Base-by-base conservation (phyloP, 257 asterid genomes). In the Nicotiana knightiana region DNA sequence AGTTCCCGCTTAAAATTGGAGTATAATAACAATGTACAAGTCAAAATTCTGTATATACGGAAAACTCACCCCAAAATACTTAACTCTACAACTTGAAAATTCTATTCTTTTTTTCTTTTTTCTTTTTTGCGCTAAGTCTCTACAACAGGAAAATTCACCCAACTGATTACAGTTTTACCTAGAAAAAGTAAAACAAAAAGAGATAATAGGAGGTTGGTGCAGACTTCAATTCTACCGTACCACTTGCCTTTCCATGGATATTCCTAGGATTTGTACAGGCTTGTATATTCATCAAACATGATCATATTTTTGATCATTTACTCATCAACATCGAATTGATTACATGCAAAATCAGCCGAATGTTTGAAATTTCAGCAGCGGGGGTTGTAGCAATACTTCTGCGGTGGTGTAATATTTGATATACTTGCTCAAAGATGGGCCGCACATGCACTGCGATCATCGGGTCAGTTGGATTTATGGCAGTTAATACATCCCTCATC, bases 391-490 rank as follows among this genome's bases (percentile, higher is more conserved):
- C 96, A 83, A 89, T 86, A 84, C 77, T 90, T 81, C 93, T 95
- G 51, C 91, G 98, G 83, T 92, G 98, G 81, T 88, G 88, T 83
- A 96, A 59, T 81, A 90, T 93, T 82, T 93, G 97, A 88, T 92
- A 96, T 6, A 96, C 99, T 87, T 96, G 99, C 87, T 96, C 98
- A 53, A 96, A 93, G 89, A 96, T 94, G 4, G 98, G 98, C 2
- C 94, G 98, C 11, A 93, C 93, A 10, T 94, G 97, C 82, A 92
- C 86, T 39, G 85, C 89, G 33, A 96, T 96, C 95, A 91, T 83
- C 16, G 93, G 90, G 77, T 96, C 98, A 0, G 90, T 80, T 21
- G 99, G 98, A 83, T 93, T 91, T 81, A 96, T 86, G 32, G 97
- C 97, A 68, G 93, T 67, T 0, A 93, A 77, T 66, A 94, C 90